Conservation (phyloP, 495 filamentous ascomycete genomes). For the Neurospora intermedia region DNA sequence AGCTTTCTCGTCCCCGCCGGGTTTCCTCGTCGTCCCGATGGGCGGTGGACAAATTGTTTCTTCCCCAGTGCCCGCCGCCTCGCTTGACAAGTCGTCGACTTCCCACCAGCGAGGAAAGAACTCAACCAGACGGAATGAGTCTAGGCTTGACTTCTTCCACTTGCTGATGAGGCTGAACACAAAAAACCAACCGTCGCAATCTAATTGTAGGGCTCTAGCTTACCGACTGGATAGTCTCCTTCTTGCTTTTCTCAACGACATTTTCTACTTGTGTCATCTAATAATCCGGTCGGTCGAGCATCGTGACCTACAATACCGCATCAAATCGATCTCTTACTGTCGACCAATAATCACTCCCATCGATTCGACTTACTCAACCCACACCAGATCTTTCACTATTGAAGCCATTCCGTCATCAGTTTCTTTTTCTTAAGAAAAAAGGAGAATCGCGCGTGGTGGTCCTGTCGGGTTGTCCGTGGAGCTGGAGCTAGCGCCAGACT, state of each 20-base stretch:
- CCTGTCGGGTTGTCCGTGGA: neutral
- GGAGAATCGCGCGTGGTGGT: neutral
- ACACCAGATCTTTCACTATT: neutral
- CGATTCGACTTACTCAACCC: neutral
- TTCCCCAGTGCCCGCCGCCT: neutral
- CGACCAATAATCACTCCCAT: neutral
- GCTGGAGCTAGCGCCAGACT: neutral
- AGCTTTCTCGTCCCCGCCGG: neutral
- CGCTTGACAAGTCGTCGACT: neutral
- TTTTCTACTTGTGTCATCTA: neutral
- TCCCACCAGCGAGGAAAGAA: neutral
- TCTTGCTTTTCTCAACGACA: neutral
- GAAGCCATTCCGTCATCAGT: neutral
- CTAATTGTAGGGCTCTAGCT: neutral
- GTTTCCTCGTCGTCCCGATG: neutral
- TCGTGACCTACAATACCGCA: neutral
- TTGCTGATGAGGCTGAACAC: neutral
- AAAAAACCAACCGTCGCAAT: neutral
- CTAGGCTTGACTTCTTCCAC: neutral
- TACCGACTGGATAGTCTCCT: neutral
- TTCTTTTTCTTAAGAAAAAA: neutral
- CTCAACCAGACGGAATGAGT: neutral
- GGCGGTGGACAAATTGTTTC: neutral
- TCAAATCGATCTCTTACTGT: neutral
- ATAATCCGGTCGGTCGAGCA: neutral